Base-by-base conservation (phyloP, 1,284 basidiomycete genomes). In the Leucoagaricus sp. region DNA sequence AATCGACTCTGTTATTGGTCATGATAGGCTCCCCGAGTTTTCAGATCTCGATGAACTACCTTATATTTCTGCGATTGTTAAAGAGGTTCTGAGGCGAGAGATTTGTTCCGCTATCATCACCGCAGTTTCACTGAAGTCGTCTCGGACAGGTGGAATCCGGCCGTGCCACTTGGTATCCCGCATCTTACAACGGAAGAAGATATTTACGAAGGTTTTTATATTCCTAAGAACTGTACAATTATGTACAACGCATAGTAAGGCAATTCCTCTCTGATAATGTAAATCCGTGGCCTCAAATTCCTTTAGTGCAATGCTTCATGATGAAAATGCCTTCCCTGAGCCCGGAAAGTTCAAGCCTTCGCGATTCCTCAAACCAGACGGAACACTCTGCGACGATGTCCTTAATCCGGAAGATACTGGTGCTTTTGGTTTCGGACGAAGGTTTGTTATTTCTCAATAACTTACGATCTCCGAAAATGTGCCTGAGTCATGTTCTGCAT, bases 51-150 rank as follows among this genome's bases (percentile, higher is more conserved):
- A 49, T 3, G 21, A 53, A 23, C 45, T 62, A n/a, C 57, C 59
- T 15, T 62, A 62, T 29, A 31, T 62, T 17, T 55, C 53, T 15
- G 61, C 57, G 26, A 31, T 61, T 28, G 33, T 63, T 13, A 60
- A 57, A 42, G 59, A 62, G 45, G 49, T 62, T 36, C 38, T 65
- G 26, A 49, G 53, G 49, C 60, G 31, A 36, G 9, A n/a, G n/a
- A n/a, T n/a, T 19, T 23, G 12, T 36, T 33, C 28, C 17, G 12
- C n/a, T n/a, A n/a, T n/a, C 33, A 17, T 9, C 23, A 33, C 6
- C 31, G 42, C n/a, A 15, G n/a, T 19, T 15, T 46, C 31, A 44
- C 44, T 48, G 29, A 33, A 33, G 31, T 38, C 6, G n/a, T n/a
- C n/a, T n/a, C n/a, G n/a, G n/a, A n/a, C 40, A 53, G 51, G 8